Base-by-base conservation (phyloP, 1,139 yeast genomes). In the Lizanozyma gosingica region DNA sequence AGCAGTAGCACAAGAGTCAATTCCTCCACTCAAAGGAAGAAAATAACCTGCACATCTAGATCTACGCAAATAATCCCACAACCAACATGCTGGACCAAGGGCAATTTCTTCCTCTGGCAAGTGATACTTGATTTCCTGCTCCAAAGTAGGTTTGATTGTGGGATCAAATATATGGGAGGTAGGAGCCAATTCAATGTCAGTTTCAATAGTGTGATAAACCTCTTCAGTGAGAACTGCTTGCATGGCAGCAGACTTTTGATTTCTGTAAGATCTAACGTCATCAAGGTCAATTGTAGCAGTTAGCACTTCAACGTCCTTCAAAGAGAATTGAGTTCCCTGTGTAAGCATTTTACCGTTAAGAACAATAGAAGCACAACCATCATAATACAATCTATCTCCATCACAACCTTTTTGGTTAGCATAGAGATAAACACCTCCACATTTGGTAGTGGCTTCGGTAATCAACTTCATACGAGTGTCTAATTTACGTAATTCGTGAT, bases 391-490 rank as follows among this genome's bases (percentile, higher is more conserved):
- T 45, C 99, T 73, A 57, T 94, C 99, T 48, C 99, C 99, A 59
- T 94, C 99, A 59, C 99, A 92, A 4, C 99, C 99, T 47, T 83
- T 81, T 62, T 94, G 99, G 59, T 92, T 92, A 17, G 98, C 79
- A 55, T 92, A 92, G 41, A 92, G 67, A 54, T 92, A 92, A 22
- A 92, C 79, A 35, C 99, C 99, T 37, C 99, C 99, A 57, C 97
- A 88, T 60, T 92, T 88, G 43, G 86, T 76, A 3, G 97, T 88
- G 2, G 98, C 98, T 57, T 85, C 95, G 27, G 80, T 77, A 50
- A 92, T 94, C 53, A 94, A 73, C 43, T 83, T 77, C 65, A 92
- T 67, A 51, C 99, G 73, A 3, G 88, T 82, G 59, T 90, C 78
- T 49, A 92, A 71, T 57, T 92, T 92, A 46, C 98, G 74, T 49